phyloP scores from a whole-genome alignment of 2,329 filamentous ascomycete species.

The Epichloe sylvatica region DNA sequence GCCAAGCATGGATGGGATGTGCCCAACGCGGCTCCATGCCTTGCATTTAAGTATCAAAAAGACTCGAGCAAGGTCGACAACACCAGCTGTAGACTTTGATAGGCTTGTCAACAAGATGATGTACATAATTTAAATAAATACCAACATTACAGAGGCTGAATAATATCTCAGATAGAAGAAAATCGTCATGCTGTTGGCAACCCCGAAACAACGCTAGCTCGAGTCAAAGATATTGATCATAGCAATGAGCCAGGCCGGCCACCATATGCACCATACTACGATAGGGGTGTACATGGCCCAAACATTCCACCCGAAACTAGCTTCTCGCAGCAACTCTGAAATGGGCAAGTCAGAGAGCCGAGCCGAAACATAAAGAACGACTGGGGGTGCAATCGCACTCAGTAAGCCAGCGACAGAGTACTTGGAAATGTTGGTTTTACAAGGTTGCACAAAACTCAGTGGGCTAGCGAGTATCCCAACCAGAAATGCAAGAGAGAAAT shows the following conservation, averaged over 20 bases:
- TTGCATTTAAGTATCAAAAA: neutral
- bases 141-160: neutral
- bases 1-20: neutral
- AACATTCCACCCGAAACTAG: conserved; percentile 78
- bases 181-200: neutral
- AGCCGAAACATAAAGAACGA: conserved; percentile 37
- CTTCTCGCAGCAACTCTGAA: conserved; percentile 49
- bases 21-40: neutral
- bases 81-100: neutral
- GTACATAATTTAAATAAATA: neutral
- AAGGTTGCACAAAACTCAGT: conserved; percentile 56
- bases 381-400: conserved; percentile 50
- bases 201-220: conserved; percentile 4
- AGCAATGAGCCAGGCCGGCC: conserved; percentile 74
- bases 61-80: neutral
- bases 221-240: conserved; percentile 38
- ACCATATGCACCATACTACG: conserved; percentile 90
- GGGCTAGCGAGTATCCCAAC: conserved; percentile 68
- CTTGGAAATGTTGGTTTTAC: conserved; percentile 23
- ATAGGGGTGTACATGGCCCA: conserved; percentile 83
- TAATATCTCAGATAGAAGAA: neutral
- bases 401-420: conserved; percentile 37
- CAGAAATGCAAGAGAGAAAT: conserved; percentile 82
- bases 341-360: conserved; percentile 28
- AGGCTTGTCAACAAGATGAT: neutral